Base-by-base conservation (phyloP, 805 yeast genomes). In the Danielia oregonensis region DNA sequence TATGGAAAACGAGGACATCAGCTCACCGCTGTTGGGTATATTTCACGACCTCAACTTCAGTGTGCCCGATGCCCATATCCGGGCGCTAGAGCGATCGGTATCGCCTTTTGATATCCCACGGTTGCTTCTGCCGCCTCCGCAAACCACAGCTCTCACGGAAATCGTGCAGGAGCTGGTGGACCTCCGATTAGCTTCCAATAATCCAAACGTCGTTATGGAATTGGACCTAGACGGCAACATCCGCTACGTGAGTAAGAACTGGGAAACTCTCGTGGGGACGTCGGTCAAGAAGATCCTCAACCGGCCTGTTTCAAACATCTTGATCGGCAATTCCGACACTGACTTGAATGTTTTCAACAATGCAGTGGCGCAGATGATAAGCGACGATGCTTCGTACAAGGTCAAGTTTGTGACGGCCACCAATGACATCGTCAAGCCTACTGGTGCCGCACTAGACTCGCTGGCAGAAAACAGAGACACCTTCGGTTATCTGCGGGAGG, bases 181-280 rank as follows among this genome's bases (percentile, higher is more conserved):
- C 43, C 58, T 82, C 33, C 63, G 70, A 10, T 57, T 74, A 18
- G 88, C 88, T 0, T 77, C 84, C n/a, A 70, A 73, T 40, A 81
- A 79, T 42, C 84, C 86, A 1, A 80, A 86, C 9, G 78, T 82
- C n/a, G 81, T 91, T 3, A 62, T 91, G 61, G 98, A 91, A 58
- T 63, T 93, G 41, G 89, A 82, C 50, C 61, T 87, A 52, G 82
- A 81, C 49, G 87, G 96, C 19, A 76, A 72, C 22, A 79, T 93
- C n/a, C 73, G 74, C 35, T 86, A 83, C 55, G 57, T 88, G 17
- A 76, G 91, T 42, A 75, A 74, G 43, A 76, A 82, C 44, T 91
- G 97, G 96, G 82, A 79, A 44, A 53, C 71, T 6, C 70, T 88
- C 6, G 86, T 86, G 7, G 94, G 94, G 1, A 82, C 87, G 0